Conservation (phyloP, 2,329 filamentous ascomycete genomes). For the Aspergillus pseudoviridinutans region DNA sequence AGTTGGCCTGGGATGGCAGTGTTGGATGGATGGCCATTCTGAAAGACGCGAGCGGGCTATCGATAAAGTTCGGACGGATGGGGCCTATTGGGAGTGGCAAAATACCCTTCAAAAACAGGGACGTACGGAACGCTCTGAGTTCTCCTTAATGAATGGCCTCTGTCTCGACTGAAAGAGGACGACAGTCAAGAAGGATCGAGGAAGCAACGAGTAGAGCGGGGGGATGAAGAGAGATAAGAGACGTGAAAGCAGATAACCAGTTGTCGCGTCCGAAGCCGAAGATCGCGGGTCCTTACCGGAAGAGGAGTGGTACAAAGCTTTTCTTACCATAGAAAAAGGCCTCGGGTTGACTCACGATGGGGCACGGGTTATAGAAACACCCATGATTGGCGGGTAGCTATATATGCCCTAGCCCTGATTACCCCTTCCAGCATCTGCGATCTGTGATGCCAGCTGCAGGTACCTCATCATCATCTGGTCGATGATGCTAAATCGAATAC, state of each 20-base stretch:
- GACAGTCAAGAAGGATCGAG: background rate
- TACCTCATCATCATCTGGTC: background rate
- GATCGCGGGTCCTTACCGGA: background rate
- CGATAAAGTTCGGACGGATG: background rate
- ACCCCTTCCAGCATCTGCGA: background rate
- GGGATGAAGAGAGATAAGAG: slow-evolving; percentile 11
- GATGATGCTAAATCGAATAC: background rate
- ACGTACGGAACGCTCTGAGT: background rate
- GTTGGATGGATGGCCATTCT: slow-evolving; percentile 44
- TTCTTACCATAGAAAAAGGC: background rate
- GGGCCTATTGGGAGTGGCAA: background rate
- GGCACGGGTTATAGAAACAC: slow-evolving; percentile 16
- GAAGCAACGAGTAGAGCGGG: background rate
- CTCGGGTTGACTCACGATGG: slow-evolving; percentile 7
- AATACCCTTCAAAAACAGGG: background rate
- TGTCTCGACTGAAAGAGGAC: background rate
- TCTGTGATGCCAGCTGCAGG: background rate
- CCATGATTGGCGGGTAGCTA: slow-evolving; percentile 17
- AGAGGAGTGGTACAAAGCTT: slow-evolving; percentile 17
- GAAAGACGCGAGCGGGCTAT: background rate
- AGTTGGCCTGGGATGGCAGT: slow-evolving; percentile 21
- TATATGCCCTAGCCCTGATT: slow-evolving; percentile 19
- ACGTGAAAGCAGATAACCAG: background rate
- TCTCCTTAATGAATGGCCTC: background rate
- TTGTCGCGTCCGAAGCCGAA: slow-evolving; percentile 2